phyloP scores from a whole-genome alignment of 1,284 basidiomycete species.

The Gymnopus androsaceus region DNA sequence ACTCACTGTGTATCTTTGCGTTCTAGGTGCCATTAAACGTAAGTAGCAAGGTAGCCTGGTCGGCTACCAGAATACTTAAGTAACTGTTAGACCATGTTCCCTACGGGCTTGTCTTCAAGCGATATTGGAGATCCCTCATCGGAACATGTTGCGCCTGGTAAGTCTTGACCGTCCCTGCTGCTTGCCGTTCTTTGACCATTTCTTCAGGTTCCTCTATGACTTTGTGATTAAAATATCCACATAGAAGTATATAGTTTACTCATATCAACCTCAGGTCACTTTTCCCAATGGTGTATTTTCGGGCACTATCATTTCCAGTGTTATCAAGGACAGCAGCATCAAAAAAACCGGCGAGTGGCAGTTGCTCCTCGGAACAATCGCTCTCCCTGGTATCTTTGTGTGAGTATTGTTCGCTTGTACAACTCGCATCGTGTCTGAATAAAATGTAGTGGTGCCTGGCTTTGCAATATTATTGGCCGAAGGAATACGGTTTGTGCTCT shows the following conservation, averaged over 20 bases:
- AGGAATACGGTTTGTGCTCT: slow-evolving; percentile 55
- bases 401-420: slow-evolving; percentile 15
- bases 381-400: slow-evolving; percentile 64
- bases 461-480: slow-evolving; percentile 67
- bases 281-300: slow-evolving; percentile 76
- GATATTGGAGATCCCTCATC: slow-evolving; percentile 71
- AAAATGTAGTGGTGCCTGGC: slow-evolving; percentile 46
- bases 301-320: slow-evolving; percentile 63
- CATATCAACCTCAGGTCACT: slow-evolving; percentile 46
- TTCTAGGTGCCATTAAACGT: slow-evolving; percentile 10
- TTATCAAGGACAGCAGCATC: slow-evolving; percentile 56
- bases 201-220: slow-evolving; percentile 70
- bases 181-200: slow-evolving; percentile 1
- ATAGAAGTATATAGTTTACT: not conserved
- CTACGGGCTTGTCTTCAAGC: slow-evolving; percentile 60
- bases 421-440: not conserved
- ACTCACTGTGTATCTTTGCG: not conserved
- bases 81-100: slow-evolving; percentile 53
- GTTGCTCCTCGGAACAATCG: slow-evolving; percentile 65
- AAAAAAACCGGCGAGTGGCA: slow-evolving; percentile 71
- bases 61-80: not conserved
- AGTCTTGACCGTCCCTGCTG: slow-evolving; percentile 20
- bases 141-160: slow-evolving; percentile 75
- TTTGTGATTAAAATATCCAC: slow-evolving; percentile 45
- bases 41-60: not conserved